Base-by-base conservation (phyloP, 108 stramenopile species). In the Fistulifera pelliculosa region DNA sequence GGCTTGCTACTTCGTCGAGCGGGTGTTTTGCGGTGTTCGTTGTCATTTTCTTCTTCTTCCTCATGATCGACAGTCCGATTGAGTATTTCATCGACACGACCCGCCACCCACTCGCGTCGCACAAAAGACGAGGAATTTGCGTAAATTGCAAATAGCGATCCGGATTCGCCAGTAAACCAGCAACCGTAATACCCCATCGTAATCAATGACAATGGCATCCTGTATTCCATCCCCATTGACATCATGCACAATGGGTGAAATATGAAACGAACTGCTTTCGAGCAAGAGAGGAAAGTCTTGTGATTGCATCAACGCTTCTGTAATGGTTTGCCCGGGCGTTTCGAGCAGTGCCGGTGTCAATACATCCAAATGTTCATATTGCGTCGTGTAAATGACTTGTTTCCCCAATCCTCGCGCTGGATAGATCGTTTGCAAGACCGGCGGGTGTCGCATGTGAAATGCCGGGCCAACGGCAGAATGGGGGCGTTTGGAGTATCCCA, bases 291-390 rank as follows among this genome's bases (percentile, higher is more conserved):
- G 87, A 60, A 78, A 89, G 38, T 84, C 81, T 47, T 77, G 58
- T 31, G 82, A 76, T 56, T 82, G 74, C 38, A 77, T 68, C 18
- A 89, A 27, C 27, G 69, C 76, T 61, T 85, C 87, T 23, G 74
- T 60, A 2, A 79, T 60, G 12, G 43, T 25, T 13, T 38, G 44
- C 25, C 31, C 60, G 27, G 19, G 22, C 23, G 24, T 26, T 24
- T 49, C 64, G 16, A 28, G 18, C 14, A 25, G 27, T 21, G 56
- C 54, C n/a, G 87, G 78, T 10, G 83, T 77, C 69, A 81, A 64
- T 66, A 89, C 47, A 60, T 85, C 83, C 55, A 89, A 69, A 60
- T 83, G 76, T 50, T 89, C 87, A 49, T 78, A 89, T 41, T 83
- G 76, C 16, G 83, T 80, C 21, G 76, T 66, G 42, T 76, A 60